A percentile compares a stretch with the other conserved stretches of the same genome.
Conservation (phyloP, 176 grass and related monocot genomes). For the Ampelocalamus luodianensis region DNA sequence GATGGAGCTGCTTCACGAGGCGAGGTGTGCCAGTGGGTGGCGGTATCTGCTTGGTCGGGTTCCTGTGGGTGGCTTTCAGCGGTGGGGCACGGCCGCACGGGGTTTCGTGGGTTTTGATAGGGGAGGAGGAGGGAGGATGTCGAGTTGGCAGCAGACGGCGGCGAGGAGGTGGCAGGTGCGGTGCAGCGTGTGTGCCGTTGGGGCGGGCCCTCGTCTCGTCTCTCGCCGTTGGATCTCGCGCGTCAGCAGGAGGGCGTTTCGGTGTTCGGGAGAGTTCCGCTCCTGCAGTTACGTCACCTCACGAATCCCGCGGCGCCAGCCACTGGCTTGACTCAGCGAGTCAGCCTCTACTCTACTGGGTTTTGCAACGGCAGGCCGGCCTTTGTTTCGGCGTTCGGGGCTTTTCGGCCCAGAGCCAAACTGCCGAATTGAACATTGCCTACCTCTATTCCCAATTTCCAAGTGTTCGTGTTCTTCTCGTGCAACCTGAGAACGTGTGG, state of each 20-base stretch:
- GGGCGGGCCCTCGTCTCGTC: too few species aligned
- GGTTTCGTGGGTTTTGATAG: conserved; percentile 14
- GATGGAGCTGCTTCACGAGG: not conserved
- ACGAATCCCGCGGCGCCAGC: conserved; percentile 1
- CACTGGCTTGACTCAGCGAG: too few species aligned
- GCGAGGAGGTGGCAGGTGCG: conserved; percentile 14
- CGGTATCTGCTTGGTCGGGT: not conserved
- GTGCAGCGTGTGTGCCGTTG: not conserved
- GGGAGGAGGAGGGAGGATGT: not conserved
- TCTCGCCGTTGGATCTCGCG: conserved; percentile 65
- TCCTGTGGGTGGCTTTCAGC: not conserved
- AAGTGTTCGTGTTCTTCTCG: too few species aligned
- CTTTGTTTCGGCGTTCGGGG: too few species aligned
- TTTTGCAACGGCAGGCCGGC: not conserved
- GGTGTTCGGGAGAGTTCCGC: conserved; percentile 37
- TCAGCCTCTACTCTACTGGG: not conserved
- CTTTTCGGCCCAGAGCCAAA: not conserved
- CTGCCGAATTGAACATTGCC: not conserved
- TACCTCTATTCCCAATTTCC: too few species aligned
- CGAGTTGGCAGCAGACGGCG: not conserved
- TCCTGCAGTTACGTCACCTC: conserved; percentile 1
- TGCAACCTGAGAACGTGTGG: too few species aligned
- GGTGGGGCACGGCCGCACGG: conserved; percentile 33
- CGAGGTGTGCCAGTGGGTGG: conserved; percentile 1
- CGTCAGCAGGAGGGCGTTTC: conserved; percentile 34